Percentiles rank a stretch among this genome's conserved stretches.
Conservation (phyloP, 1,139 yeast genomes). For the Kodamaea suecica region DNA sequence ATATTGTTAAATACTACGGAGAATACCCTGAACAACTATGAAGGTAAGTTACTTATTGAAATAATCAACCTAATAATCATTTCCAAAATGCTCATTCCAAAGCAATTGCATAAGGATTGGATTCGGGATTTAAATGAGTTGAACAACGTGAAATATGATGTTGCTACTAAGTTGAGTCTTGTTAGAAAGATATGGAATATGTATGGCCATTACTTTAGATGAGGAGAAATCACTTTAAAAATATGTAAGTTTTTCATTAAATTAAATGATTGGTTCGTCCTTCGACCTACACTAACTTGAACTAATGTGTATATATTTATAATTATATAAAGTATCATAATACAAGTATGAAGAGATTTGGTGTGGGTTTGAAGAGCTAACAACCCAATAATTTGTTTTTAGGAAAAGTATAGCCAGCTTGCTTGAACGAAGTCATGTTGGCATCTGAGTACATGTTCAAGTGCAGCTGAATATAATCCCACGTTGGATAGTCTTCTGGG, state of each 20-base stretch:
- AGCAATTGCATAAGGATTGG: slow-evolving; percentile 47
- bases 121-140: slow-evolving; percentile 54
- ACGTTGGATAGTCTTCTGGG: slow-evolving; percentile 70
- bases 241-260: not conserved
- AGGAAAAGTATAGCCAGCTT: slow-evolving; percentile 67
- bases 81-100: slow-evolving; percentile 50
- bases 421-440: slow-evolving; percentile 64
- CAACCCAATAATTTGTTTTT: slow-evolving; percentile 36
- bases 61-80: slow-evolving; percentile 49
- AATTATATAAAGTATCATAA: slow-evolving; percentile 4
- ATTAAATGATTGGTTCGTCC: not conserved
- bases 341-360: slow-evolving; percentile 5
- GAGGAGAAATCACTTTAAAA: slow-evolving; percentile 2
- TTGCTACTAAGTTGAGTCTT: slow-evolving; percentile 38
- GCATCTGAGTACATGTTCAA: slow-evolving; percentile 57
- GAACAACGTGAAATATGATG: slow-evolving; percentile 27
- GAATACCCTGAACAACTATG: slow-evolving; percentile 18
- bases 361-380: slow-evolving; percentile 5
- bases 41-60: slow-evolving; percentile 58
- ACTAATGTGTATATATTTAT: slow-evolving; percentile 2
- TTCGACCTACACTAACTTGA: slow-evolving; percentile 1
- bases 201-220: slow-evolving; percentile 42
- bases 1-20: slow-evolving; percentile 21
- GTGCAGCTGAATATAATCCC: slow-evolving; percentile 66
- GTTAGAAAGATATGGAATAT: slow-evolving; percentile 55